These are phyloP conservation scores for Teratosphaeria zuluensis DNA, from an alignment of 2,329 filamentous ascomycete species.

Conservation along the genomic window DNA sequence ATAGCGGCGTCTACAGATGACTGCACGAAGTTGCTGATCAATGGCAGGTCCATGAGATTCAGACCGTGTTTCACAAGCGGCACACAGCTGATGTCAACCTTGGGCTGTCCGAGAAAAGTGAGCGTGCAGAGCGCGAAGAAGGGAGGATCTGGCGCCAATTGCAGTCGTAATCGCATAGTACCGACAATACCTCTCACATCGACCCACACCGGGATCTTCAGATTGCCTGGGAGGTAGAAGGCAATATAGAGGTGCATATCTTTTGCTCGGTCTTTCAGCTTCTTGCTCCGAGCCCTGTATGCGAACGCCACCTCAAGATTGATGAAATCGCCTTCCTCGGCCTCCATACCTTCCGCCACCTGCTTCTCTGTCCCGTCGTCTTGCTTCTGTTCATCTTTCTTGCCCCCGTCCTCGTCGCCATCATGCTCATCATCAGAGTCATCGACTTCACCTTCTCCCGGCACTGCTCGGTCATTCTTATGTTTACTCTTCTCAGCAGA, in stretches of 20 bases:
- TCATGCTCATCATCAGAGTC: slow-evolving; percentile 21
- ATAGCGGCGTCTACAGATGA: slow-evolving; percentile 64
- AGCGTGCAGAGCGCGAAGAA: slow-evolving; percentile 68
- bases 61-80: slow-evolving; percentile 59
- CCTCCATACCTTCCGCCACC: slow-evolving; percentile 55
- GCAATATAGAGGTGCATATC: slow-evolving; percentile 64
- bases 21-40: slow-evolving; percentile 67
- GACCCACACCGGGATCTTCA: slow-evolving; percentile 60
- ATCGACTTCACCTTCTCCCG: slow-evolving; percentile 33
- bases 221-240: slow-evolving; percentile 54
- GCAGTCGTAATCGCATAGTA: slow-evolving; percentile 57
- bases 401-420: slow-evolving; percentile 8
- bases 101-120: slow-evolving; percentile 66
- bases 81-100: slow-evolving; percentile 59
- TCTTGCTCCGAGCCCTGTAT: slow-evolving; percentile 55
- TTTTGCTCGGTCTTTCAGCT: slow-evolving; percentile 53
- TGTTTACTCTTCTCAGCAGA: slow-evolving; percentile 35
- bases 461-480: slow-evolving; percentile 40
- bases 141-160: slow-evolving; percentile 65
- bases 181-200: slow-evolving; percentile 64
- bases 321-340: slow-evolving; percentile 68
- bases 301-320: slow-evolving; percentile 68
- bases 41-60: slow-evolving; percentile 65
- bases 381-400: slow-evolving; percentile 20
- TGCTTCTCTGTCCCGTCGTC: slow-evolving; percentile 19